These are phyloP conservation scores for Penicillium bialowiezense DNA, from an alignment of 495 filamentous ascomycete species.

Conservation along the genomic window DNA sequence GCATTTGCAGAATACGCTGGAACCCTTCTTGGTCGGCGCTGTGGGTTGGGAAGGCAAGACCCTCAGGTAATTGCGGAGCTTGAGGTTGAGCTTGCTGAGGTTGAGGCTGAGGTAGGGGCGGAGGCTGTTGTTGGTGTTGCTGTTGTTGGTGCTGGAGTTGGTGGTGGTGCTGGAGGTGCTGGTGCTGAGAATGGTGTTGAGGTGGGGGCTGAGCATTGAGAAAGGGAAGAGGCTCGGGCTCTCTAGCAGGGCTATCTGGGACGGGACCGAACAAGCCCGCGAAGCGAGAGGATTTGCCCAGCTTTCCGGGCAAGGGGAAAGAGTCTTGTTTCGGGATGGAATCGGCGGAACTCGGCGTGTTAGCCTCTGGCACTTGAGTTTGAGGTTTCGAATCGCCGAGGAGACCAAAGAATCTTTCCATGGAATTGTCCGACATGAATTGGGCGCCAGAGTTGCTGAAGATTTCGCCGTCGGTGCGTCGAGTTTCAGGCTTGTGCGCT, in stretches of 20 bases:
- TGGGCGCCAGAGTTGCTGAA: slow-evolving; percentile 33
- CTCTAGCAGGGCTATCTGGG: slow-evolving; percentile 52
- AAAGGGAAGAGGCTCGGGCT: slow-evolving; percentile 44
- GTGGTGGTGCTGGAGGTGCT: no score
- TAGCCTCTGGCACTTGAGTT: slow-evolving; percentile 23
- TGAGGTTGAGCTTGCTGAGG: neutral
- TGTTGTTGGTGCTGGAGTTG: no score
- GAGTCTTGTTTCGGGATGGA: slow-evolving; percentile 26
- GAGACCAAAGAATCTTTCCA: slow-evolving; percentile 79
- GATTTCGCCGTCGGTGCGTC: slow-evolving; percentile 36
- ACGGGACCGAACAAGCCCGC: slow-evolving; percentile 75
- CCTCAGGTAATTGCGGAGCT: slow-evolving; percentile 2
- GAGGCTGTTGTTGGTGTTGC: no score
- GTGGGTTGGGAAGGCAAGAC: slow-evolving; percentile 41
- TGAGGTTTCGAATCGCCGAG: slow-evolving; percentile 48
- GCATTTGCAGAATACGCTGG: slow-evolving; percentile 80
- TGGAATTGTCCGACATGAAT: slow-evolving; percentile 57
- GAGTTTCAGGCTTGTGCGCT: slow-evolving; percentile 30
- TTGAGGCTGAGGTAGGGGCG: slow-evolving; percentile 6
- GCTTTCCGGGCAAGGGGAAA: slow-evolving; percentile 20
- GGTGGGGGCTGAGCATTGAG: slow-evolving; percentile 14
- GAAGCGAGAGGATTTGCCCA: slow-evolving; percentile 72
- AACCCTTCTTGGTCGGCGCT: slow-evolving; percentile 87
- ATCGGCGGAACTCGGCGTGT: slow-evolving; percentile 24
- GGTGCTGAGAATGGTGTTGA: neutral